Base-by-base conservation (phyloP, 345 rosid genomes). In the Brassica nigra region DNA sequence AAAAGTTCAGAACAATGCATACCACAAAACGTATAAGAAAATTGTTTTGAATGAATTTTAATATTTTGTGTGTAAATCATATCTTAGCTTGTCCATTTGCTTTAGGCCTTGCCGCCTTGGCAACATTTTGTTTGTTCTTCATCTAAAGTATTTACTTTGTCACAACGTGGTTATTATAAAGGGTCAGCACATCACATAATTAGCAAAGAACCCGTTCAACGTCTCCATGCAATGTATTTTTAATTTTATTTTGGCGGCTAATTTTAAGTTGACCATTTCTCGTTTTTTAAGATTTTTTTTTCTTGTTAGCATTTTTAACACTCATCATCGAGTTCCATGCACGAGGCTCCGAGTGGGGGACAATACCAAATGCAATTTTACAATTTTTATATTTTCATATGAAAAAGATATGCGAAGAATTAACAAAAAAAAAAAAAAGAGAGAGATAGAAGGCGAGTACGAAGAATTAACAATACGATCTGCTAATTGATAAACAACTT, bases 191-290 rank as follows among this genome's bases (percentile, higher is more conserved):
- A 54, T 55, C 36, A 55, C 61, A 71, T 71, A 78, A 78, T 71
- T 65, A 71, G 61, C 80, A 52, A 70, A 18, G 37, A 34, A 61
- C 33, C 23, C 20, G 42, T 37, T 62, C 47, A 67, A 44, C 27
- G 33, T 42, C 80, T 42, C 59, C 65, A 30, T 78, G 71, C 76
- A 78, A 28, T 71, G 81, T 78, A 78, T 65, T 52, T 78, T 37
- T 52, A 70, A 30, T 14, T 44, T 69, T 62, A 15, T 9, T 27
- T 62, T 12, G 62, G 77, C 68, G 62, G 81, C 67, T 28, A 23
- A 23, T 31, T 27, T 33, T 23, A 11, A 61, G 62, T 34, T 33
- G 27, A 29, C 49, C 58, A 23, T 75, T 23, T 65, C 6, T 3
- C 2, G 29, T 39, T 29, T 12, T 47, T 49, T 4, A n/a, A 49